Percentiles rank a stretch among this genome's conserved stretches.
These are phyloP conservation scores for Aspergillus arachidicola DNA, from an alignment of 2,329 filamentous ascomycete genomes.

Conservation along the genomic window DNA sequence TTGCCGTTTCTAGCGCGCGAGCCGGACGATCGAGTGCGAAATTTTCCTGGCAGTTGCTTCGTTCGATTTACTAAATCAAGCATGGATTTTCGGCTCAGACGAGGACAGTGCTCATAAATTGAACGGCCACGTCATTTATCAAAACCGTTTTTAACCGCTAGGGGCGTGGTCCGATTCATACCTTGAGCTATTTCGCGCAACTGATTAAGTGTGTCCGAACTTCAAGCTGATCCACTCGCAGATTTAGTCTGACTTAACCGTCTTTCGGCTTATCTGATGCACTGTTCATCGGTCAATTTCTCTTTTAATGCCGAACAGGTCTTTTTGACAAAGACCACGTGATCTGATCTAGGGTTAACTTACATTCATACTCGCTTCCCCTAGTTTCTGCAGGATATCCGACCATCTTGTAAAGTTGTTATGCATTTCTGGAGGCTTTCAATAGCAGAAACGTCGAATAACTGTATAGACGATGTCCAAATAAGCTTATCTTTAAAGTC, in stretches of 20 bases:
- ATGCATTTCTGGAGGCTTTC: neutral
- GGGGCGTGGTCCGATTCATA: constrained; percentile 4
- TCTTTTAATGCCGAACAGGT: neutral
- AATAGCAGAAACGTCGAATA: neutral
- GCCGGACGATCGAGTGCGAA: constrained; percentile 11
- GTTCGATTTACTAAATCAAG: constrained; percentile 18
- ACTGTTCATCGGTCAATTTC: constrained; percentile 6
- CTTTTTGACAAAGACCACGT: constrained; percentile 5
- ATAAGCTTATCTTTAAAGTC: constrained; percentile 25
- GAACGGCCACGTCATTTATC: constrained; percentile 8
- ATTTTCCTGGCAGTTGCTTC: constrained; percentile 12
- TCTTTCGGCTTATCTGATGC: neutral
- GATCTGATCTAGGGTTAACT: constrained; percentile 5
- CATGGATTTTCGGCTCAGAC: constrained; percentile 15
- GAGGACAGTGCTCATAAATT: neutral
- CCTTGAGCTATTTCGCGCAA: neutral
- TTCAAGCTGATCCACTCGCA: neutral
- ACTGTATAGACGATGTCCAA: constrained; percentile 7
- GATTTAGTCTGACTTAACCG: constrained; percentile 6
- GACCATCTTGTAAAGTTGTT: neutral
- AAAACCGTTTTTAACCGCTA: constrained; percentile 4
- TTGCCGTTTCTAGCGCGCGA: constrained; percentile 11
- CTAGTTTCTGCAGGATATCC: neutral
- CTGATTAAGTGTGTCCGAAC: neutral
- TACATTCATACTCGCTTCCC: neutral